Evolutionary conservation across 1,284 basidiomycete species (phyloP), one percentile per base, ranked within the genome.

Genomic region (Cutaneotrichosporon sp.): DNA sequence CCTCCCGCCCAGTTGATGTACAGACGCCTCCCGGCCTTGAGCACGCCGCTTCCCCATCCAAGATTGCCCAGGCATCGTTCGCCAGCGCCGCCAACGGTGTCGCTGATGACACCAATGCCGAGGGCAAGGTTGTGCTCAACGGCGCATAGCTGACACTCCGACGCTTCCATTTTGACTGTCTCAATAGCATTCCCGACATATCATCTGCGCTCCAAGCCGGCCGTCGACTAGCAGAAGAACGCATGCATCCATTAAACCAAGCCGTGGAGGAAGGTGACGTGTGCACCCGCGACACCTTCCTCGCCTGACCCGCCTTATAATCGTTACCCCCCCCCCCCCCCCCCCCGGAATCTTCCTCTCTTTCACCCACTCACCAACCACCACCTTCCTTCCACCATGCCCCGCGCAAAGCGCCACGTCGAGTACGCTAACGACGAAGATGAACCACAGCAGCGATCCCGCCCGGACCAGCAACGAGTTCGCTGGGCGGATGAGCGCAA

Each of bases 31-130:
- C 76, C 4, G 72, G 69, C 2, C 69, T 78, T 45, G 69, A 71
- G 55, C 64, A 60, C 45, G 64, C 74, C 62, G 69, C 72, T 11
- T 70, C 75, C 14, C 60, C 72, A 38, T 76, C 75, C 16, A 64
- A 68, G 0, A 66, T 70, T 4, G 68, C 72, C 5, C 69, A 74
- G 64, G 69, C 72, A 24, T 70, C 71, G 7, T 76, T 75, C 53
- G 73, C 75, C 2, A 75, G 68, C 36, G 74, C 76, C 16, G 73
- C 71, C 2, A 76, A 73, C 45, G 76, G 76, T n/a, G 75, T 75
- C 10, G 69, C 70, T 10, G 68, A 64, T 13, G 53, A 54, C 10
- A 24, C 47, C 18, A 54, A 54, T 22, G 25, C 42, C 7, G 58
- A 56, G 5, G 54, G 42, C 31, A 50, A 54, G 11, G 60, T 60